These are phyloP conservation scores for Myriosclerotinia scirpicola DNA, from an alignment of 2,329 filamentous ascomycete genomes.

Conservation along the genomic window DNA sequence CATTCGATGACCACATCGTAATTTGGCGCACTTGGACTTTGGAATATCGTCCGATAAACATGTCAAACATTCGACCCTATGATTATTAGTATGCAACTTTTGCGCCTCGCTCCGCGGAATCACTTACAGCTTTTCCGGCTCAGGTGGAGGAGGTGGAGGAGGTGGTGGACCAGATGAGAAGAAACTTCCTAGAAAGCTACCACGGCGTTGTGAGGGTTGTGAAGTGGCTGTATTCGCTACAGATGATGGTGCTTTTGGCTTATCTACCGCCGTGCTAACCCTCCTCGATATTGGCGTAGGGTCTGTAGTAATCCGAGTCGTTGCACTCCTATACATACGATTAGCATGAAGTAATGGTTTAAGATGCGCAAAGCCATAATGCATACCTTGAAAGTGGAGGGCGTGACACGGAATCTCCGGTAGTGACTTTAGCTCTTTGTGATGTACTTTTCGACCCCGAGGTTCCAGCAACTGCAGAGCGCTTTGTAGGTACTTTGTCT, in stretches of 20 bases:
- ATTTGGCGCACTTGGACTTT: constrained; percentile 62
- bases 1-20: constrained; percentile 79
- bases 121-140: constrained; percentile 38
- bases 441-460: constrained; percentile 30
- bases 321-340: constrained; percentile 26
- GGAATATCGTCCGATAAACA: constrained; percentile 69
- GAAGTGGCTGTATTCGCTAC: constrained; percentile 27
- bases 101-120: neutral
- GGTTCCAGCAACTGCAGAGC: constrained; percentile 20
- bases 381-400: constrained; percentile 35
- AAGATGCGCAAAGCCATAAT: neutral
- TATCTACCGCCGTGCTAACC: constrained; percentile 33
- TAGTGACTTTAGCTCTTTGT: constrained; percentile 31
- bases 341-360: constrained; percentile 25
- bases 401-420: constrained; percentile 26
- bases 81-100: constrained; percentile 26
- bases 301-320: constrained; percentile 23
- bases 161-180: constrained; percentile 30
- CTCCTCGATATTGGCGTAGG: constrained; percentile 30
- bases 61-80: constrained; percentile 68
- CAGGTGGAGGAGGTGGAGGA: constrained; percentile 16
- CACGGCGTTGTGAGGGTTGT: constrained; percentile 21
- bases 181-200: constrained; percentile 33
- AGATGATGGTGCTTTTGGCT: constrained; percentile 26
- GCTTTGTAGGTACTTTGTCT: constrained; percentile 25